A percentile compares a stretch with the other conserved stretches of the same genome.
Evolutionary conservation across 805 yeast genomes (phyloP).

Genomic region (Myxozyma kluyveri): DNA sequence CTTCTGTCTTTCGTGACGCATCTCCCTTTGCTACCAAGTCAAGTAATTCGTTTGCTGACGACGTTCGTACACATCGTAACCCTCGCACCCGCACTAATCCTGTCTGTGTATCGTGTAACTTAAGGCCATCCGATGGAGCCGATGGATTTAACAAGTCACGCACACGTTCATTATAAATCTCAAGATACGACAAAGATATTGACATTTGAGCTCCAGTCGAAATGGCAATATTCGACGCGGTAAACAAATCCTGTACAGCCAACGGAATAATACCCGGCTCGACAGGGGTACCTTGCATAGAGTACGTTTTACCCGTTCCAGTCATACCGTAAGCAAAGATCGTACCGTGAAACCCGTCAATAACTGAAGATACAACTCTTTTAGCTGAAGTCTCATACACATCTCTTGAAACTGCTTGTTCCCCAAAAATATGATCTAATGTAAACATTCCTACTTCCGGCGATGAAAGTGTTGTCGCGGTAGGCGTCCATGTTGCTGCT

Average conservation of each 20-base stretch:
- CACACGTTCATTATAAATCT: conserved; percentile 85
- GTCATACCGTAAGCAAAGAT: conserved; percentile 95
- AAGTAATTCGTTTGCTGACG: conserved; percentile 58
- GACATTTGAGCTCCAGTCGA: conserved; percentile 36
- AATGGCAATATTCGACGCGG: conserved; percentile 52
- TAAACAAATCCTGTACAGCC: conserved; percentile 61
- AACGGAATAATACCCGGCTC: conserved; percentile 72
- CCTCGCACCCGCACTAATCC: conserved; percentile 74
- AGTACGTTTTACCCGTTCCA: conserved; percentile 85
- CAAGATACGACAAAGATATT: conserved; percentile 69
- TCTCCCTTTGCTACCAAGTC: conserved; percentile 67
- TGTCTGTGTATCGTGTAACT: conserved; percentile 72
- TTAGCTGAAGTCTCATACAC: conserved; percentile 60
- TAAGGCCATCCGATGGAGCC: conserved; percentile 52
- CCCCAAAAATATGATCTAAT: conserved; percentile 75
- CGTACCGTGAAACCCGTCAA: conserved; percentile 68
- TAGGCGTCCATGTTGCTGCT: conserved; percentile 13
- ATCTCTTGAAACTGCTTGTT: conserved; percentile 40
- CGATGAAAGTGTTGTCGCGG: conserved; percentile 34
- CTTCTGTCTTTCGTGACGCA: conserved; percentile 69
- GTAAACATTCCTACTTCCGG: conserved; percentile 60
- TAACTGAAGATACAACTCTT: conserved; percentile 53
- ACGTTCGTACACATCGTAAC: conserved; percentile 59
- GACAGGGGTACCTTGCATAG: conserved; percentile 69
- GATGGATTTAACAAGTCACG: conserved; percentile 61